These are phyloP conservation scores for Lachnellula arida DNA, from an alignment of 2,329 filamentous ascomycete species.

Conservation along the genomic window DNA sequence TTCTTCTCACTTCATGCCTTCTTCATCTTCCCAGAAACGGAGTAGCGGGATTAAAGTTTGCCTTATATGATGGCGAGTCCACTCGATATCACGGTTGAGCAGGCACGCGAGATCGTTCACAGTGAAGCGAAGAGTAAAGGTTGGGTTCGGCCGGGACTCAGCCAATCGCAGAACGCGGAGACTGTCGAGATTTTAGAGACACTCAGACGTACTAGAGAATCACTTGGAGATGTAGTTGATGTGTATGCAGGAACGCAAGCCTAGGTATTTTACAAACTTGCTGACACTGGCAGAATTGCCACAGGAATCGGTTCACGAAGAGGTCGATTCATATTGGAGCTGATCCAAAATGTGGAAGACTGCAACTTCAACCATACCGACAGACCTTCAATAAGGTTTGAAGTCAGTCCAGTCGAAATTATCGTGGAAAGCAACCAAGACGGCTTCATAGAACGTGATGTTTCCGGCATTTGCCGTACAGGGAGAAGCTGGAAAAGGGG, in stretches of 20 bases:
- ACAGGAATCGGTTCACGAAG: neutral
- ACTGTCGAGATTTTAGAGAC: neutral
- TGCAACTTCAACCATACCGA: slow-evolving; percentile 32
- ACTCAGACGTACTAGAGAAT: neutral
- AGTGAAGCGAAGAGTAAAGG: neutral
- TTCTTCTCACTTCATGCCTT: too few relatives aligned
- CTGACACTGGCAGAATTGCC: neutral
- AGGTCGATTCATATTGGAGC: slow-evolving; percentile 45
- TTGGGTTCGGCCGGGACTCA: neutral
- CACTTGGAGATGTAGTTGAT: neutral
- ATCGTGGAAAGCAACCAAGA: slow-evolving; percentile 34
- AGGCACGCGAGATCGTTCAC: neutral
- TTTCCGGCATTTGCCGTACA: slow-evolving; percentile 36
- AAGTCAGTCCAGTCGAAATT: slow-evolving; percentile 27
- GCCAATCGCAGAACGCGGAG: neutral
- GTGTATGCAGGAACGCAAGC: neutral
- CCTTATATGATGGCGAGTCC: neutral
- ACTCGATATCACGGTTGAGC: neutral
- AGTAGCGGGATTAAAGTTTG: too few relatives aligned
- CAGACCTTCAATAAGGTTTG: slow-evolving; percentile 16
- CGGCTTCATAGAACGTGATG: slow-evolving; percentile 35
- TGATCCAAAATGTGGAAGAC: slow-evolving; percentile 52
- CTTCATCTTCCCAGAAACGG: too few relatives aligned
- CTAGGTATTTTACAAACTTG: neutral
- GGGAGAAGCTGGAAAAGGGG: slow-evolving; percentile 34